Conservation (phyloP, 2,329 filamentous ascomycete species). For the Didymosphaeria variabile region DNA sequence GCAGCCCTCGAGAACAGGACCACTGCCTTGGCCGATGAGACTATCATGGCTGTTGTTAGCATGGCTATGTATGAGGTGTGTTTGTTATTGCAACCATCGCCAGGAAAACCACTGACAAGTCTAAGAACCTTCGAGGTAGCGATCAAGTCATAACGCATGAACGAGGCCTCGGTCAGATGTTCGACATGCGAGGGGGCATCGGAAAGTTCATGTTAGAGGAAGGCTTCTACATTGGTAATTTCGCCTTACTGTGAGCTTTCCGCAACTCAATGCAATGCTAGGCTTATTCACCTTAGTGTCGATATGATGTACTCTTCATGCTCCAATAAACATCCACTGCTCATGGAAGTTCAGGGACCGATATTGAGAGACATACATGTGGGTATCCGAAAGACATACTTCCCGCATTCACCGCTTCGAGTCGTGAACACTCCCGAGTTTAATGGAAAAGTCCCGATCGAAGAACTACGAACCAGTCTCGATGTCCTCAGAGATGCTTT, state of each 20-base stretch:
- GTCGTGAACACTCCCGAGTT: constrained; percentile 19
- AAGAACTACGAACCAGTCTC: constrained; percentile 19
- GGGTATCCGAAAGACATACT: constrained; percentile 16
- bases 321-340: constrained; percentile 23
- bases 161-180: constrained; percentile 26
- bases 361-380: constrained; percentile 19
- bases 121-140: constrained; percentile 26
- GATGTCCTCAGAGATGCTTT: constrained; percentile 27
- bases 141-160: constrained; percentile 22
- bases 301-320: constrained; percentile 26
- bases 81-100: neutral
- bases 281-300: constrained; percentile 17
- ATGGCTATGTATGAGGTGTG: constrained; percentile 31
- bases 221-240: constrained; percentile 22
- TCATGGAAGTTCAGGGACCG: constrained; percentile 22
- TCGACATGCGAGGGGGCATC: constrained; percentile 24
- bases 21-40: constrained; percentile 24
- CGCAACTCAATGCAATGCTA: neutral
- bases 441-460: neutral
- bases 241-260: constrained; percentile 23
- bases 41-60: constrained; percentile 21
- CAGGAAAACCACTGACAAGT: neutral
- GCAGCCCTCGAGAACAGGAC: constrained; percentile 17
- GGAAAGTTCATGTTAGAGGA: constrained; percentile 20
- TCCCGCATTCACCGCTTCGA: constrained; percentile 28